phyloP scores from a whole-genome alignment of 305 asterid species.

The Fraxinus greggii region DNA sequence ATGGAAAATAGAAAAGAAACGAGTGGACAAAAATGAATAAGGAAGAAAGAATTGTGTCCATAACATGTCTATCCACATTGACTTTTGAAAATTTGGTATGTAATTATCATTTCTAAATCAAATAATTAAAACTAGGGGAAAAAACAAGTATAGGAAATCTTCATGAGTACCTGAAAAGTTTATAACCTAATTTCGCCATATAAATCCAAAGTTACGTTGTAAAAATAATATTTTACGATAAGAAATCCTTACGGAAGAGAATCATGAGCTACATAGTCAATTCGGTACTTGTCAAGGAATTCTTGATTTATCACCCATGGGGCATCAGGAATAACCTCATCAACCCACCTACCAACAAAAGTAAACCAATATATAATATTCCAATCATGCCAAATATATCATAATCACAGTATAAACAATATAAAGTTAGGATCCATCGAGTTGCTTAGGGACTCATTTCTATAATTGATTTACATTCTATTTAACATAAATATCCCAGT shows the following conservation, averaged over 20 bases:
- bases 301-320: conserved; percentile 92
- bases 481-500: background rate
- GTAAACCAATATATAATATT: conserved; percentile 6
- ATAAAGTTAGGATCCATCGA: background rate
- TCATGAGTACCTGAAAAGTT: background rate
- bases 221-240: conserved; percentile 5
- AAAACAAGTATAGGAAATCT: background rate
- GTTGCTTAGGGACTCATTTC: background rate
- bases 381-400: background rate
- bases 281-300: conserved; percentile 77
- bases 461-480: background rate
- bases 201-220: background rate
- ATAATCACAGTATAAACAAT: background rate
- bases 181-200: background rate
- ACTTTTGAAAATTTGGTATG: background rate
- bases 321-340: conserved; percentile 96
- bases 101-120: background rate
- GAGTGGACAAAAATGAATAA: background rate
- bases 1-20: background rate
- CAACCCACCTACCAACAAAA: conserved; percentile 80
- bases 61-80: background rate
- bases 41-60: background rate
- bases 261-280: conserved; percentile 93
- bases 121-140: background rate
- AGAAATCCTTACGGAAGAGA: conserved; percentile 84